Evolutionary conservation across 768 basidiomycete species (phyloP), one percentile per base, ranked within the genome.

Genomic region (Rhodotorula taiwanensis): DNA sequence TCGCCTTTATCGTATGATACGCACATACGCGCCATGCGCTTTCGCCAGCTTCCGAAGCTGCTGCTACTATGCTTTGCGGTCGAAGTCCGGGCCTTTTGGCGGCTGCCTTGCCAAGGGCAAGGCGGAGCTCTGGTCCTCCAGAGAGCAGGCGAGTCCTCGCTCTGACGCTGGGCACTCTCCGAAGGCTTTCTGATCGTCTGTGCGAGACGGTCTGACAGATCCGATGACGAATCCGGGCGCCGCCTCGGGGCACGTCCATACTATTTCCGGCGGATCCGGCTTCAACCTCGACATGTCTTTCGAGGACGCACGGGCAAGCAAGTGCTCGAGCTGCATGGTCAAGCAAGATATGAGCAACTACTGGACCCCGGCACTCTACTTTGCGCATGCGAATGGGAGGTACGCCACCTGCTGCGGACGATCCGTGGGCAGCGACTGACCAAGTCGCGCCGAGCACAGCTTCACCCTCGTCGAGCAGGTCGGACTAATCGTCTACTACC

Each of bases 221-320:
- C 56, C 56, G 20, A 18, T 57, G 20, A 34, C 34, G 5, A 57
- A 57, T 39, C 56, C 56, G 3, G 56, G 56, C 9, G 47, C 27
- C 18, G 16, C 41, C 14, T 14, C 10, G 21, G 47, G 47, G 1
- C 56, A 57, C 18, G 56, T 49, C 4, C 56, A 57, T 21, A 41
- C 47, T 3, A 59, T 60, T 16, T 36, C 44, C 9, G 64, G 64
- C 33, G 64, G 58, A 1, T 41, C 42, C 16, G 52, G 48, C 34
- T 65, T 65, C 58, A 65, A 65, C 39, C 64, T 65, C 50, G 58
- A 60, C 34, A 34, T 65, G 34, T 21, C 36, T 21, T 60, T 48
- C 16, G 50, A 45, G 3, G 30, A 27, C 8, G 54, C 58, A 27
- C 18, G 52, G 25, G 50, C n/a, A 7, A 10, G 47, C 3, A 31